Base-by-base conservation (phyloP, 164 flowering plant species). In the Buxus sempervirens region DNA sequence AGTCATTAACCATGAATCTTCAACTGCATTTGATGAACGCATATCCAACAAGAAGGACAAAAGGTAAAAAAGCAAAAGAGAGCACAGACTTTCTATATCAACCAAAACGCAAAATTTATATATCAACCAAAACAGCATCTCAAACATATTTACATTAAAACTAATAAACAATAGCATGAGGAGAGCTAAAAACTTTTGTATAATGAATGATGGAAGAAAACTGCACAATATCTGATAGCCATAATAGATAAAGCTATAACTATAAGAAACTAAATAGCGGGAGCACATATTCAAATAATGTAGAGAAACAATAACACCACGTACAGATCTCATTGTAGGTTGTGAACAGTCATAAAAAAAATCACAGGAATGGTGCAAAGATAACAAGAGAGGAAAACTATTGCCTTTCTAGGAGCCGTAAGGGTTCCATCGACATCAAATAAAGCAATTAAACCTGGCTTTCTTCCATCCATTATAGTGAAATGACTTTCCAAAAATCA, bases 351-450 rank as follows among this genome's bases (percentile, higher is more conserved):
- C 51, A 10, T 45, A 6, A 45, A 15, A 20, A 12, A 63, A 41
- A 25, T n/a, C 14, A 67, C n/a, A 54, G 24, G 18, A 45, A 42
- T 15, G 12, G 2, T 25, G 23, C 9, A 62, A 54, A 63, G 27
- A 9, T 13, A 63, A 23, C 19, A 69, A 26, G 1, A 19, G 67
- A 18, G 9, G 56, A 67, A 67, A 70, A 1, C 0, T 8, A 27
- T 7, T 76, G 90, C 99, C 97, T 95, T 90, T 72, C 98, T 81
- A 0, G 99, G 98, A 74, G 94, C 93, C 8, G 99, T 95, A 58
- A 93, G 98, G 54, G 99, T 95, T n/a, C 99, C 99, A 82, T 95
- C 99, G 45, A 95, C 98, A 83, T 95, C 98, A 75, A 95, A 95
- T 60, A 95, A 72, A 70, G 98, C 98, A 79, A 95, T 86, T 38